Conservation (phyloP, 345 rosid species). For the Euphorbia pulcherrima region DNA sequence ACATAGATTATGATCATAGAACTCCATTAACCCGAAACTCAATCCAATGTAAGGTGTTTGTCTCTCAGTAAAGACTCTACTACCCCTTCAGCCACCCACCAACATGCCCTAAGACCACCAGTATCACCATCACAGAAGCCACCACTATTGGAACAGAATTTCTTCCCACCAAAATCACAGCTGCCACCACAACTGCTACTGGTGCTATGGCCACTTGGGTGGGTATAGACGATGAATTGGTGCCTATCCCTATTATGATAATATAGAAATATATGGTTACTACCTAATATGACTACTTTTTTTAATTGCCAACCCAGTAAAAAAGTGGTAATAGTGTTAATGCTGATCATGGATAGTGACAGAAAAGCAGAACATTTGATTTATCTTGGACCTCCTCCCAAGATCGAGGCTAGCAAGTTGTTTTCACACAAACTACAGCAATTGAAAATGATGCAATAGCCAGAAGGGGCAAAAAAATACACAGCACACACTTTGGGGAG, state of each 20-base stretch:
- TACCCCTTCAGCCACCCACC: conserved; percentile 70
- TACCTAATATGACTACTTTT: background rate
- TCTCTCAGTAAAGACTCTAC: conserved; percentile 68
- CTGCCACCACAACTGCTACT: conserved; percentile 68
- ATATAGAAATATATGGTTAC: conserved; percentile 40
- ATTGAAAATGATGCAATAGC: background rate
- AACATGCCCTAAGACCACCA: conserved; percentile 65
- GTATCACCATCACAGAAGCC: conserved; percentile 50
- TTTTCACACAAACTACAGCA: background rate
- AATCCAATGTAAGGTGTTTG: conserved; percentile 55
- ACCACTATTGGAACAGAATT: conserved; percentile 64
- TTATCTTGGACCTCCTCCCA: conserved; percentile 3
- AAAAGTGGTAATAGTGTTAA: conserved; percentile 2
- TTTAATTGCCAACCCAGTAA: conserved; percentile 16
- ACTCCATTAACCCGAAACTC: conserved; percentile 31
- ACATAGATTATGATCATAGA: conserved; percentile 6
- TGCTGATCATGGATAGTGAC: conserved; percentile 2
- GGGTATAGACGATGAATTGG: conserved; percentile 72
- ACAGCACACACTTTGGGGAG: background rate
- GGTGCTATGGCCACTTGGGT: conserved; percentile 76
- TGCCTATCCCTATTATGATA: conserved; percentile 82
- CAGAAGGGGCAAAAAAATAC: background rate
- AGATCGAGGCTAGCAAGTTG: background rate
- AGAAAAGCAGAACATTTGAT: conserved; percentile 1
- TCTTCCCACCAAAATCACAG: conserved; percentile 63